A percentile compares a stretch with the other conserved stretches of the same genome.
Conservation (phyloP, 169 alveolate species). For the Cryptosporidium canis region DNA sequence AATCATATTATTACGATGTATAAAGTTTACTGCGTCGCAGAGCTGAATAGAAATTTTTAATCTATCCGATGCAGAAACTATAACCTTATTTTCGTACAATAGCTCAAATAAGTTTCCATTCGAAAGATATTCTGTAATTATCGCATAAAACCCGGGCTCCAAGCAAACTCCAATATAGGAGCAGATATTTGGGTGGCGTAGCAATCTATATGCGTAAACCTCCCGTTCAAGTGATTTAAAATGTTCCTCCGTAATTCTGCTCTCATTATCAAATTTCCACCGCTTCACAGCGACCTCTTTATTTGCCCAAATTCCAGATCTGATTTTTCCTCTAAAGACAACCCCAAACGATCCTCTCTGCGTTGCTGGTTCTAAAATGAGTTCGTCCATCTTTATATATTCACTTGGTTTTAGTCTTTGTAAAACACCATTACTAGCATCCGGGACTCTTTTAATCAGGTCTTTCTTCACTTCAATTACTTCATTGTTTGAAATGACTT, state of each 20-base stretch:
- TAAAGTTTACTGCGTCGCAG: conserved; percentile 77
- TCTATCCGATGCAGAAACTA: conserved; percentile 77
- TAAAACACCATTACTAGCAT: conserved; percentile 71
- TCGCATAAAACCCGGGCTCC: conserved; percentile 78
- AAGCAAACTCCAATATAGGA: conserved; percentile 82
- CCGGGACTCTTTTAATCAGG: conserved; percentile 59
- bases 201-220: conserved; percentile 79
- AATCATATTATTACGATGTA: conserved; percentile 79
- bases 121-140: conserved; percentile 80
- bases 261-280: conserved; percentile 67
- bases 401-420: conserved; percentile 47
- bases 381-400: conserved; percentile 61
- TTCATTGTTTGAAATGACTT: conserved; percentile 38
- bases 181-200: conserved; percentile 79
- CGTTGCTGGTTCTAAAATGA: conserved; percentile 65
- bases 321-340: conserved; percentile 49
- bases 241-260: conserved; percentile 61
- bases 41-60: conserved; percentile 79
- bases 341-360: conserved; percentile 72
- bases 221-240: conserved; percentile 81
- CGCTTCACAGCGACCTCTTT: conserved; percentile 70
- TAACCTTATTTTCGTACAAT: conserved; percentile 75
- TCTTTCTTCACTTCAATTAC: conserved; percentile 52
- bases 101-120: conserved; percentile 81
- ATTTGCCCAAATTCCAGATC: conserved; percentile 47